Conservation (phyloP, 2,329 filamentous ascomycete genomes). For the Colletotrichum limetticola region DNA sequence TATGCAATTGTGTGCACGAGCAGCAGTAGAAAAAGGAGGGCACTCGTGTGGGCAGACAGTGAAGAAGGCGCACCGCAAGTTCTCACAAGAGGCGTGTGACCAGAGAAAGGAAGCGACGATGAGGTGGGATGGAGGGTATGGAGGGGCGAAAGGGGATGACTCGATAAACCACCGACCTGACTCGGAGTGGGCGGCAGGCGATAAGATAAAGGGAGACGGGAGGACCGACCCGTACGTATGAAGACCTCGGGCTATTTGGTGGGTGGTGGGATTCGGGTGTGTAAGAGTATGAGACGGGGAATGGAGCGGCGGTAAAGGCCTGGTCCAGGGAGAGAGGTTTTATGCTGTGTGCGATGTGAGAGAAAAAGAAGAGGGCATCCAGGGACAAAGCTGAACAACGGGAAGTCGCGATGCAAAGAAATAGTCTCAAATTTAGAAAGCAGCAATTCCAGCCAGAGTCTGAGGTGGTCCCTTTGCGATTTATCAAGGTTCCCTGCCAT, state of each 20-base stretch:
- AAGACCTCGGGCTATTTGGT: no score
- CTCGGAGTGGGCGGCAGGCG: conserved; percentile 14
- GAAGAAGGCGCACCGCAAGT: not conserved
- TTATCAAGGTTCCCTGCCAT: conserved; percentile 30
- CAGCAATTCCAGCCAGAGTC: not conserved
- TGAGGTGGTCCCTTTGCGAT: conserved; percentile 5
- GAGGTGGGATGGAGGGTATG: conserved; percentile 23
- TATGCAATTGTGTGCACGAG: not conserved
- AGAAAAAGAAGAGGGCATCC: not conserved
- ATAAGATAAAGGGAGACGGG: conserved; percentile 25
- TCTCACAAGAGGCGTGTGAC: conserved; percentile 25
- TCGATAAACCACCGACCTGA: conserved; percentile 27
- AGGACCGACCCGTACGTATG: not conserved
- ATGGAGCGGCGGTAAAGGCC: not conserved
- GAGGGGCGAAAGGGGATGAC: conserved; percentile 26
- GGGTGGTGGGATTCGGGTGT: no score
- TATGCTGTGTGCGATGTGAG: not conserved
- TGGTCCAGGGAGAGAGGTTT: not conserved
- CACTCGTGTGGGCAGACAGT: not conserved
- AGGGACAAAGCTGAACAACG: not conserved
- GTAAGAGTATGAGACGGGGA: not conserved
- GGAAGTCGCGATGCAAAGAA: not conserved
- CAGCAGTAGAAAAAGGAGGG: not conserved
- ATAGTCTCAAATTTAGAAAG: not conserved
- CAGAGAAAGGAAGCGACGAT: not conserved